Percentiles rank a stretch among this genome's conserved stretches.
phyloP scores from a whole-genome alignment of 2,329 filamentous ascomycete species.

The Colletotrichum plurivorum region DNA sequence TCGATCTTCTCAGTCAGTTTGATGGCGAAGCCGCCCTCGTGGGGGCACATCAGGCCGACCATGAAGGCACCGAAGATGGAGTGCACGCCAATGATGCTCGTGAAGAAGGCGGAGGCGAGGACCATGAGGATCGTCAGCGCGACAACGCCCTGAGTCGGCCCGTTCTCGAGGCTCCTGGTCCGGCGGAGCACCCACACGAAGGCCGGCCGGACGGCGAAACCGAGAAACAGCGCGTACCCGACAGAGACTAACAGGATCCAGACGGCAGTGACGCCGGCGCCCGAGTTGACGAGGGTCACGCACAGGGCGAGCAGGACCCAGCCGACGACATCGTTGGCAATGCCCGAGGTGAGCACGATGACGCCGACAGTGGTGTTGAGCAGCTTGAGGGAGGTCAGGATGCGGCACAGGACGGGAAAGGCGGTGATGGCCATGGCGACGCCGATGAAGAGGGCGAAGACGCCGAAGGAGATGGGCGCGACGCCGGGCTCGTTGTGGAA shows the following conservation, averaged over 20 bases:
- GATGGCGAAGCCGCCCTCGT: constrained; percentile 90
- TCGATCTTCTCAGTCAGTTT: constrained; percentile 95
- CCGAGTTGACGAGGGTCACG: constrained; percentile 92
- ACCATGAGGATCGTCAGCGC: constrained; percentile 85
- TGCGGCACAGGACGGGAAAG: constrained; percentile 93
- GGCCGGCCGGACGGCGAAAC: constrained; percentile 78
- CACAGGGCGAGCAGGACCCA: constrained; percentile 95
- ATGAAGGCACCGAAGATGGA: constrained; percentile 95
- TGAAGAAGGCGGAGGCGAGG: constrained; percentile 87
- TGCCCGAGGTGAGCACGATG: constrained; percentile 89
- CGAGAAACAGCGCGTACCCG: constrained; percentile 85
- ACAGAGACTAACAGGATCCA: constrained; percentile 84
- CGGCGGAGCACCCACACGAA: constrained; percentile 82
- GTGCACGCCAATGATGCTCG: constrained; percentile 90
- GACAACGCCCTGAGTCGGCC: constrained; percentile 88
- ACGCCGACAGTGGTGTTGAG: constrained; percentile 87
- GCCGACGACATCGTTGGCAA: constrained; percentile 85
- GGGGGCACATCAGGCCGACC: constrained; percentile 89
- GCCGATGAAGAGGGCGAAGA: constrained; percentile 83
- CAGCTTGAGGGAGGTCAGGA: constrained; percentile 90
- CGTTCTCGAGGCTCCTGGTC: constrained; percentile 86
- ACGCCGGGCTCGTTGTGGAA: constrained; percentile 67
- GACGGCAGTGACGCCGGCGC: constrained; percentile 83
- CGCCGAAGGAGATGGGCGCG: constrained; percentile 62
- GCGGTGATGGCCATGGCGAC: constrained; percentile 92